Percentiles rank a stretch among this genome's conserved stretches.
Evolutionary conservation across 495 filamentous ascomycete genomes (phyloP).

Genomic region (Lophiostoma macrostomum): DNA sequence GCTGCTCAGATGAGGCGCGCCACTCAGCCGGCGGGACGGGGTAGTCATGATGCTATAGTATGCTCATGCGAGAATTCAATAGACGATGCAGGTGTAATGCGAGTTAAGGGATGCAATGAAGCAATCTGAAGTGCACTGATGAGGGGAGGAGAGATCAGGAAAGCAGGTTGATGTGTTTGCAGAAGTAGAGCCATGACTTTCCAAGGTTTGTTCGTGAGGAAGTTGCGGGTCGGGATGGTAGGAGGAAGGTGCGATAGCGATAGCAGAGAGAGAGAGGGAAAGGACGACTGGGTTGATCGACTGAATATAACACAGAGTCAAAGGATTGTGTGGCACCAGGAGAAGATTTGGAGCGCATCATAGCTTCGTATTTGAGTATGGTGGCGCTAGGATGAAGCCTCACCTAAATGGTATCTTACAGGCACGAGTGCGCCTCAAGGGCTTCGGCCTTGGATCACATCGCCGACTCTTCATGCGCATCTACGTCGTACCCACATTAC

Average conservation of each 20-base stretch:
- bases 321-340: background rate
- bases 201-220: too few species aligned
- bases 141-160: background rate
- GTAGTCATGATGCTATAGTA: conserved; percentile 16
- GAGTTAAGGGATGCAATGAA: conserved; percentile 8
- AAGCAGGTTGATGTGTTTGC: too few species aligned
- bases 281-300: background rate
- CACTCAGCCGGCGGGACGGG: background rate
- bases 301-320: background rate
- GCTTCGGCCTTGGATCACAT: background rate
- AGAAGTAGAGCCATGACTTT: too few species aligned
- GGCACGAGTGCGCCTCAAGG: background rate
- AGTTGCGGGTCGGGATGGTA: too few species aligned
- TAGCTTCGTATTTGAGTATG: too few species aligned
- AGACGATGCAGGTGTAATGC: conserved; percentile 19
- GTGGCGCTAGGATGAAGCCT: too few species aligned
- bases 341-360: background rate
- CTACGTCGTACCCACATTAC: background rate
- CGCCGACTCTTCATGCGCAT: background rate
- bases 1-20: background rate
- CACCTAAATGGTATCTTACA: conserved; percentile 3
- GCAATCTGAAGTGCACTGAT: conserved; percentile 4
- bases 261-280: background rate
- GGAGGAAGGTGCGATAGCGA: background rate
- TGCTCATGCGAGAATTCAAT: conserved; percentile 11